Evolutionary conservation across 495 filamentous ascomycete species (phyloP), one percentile per base, ranked within the genome.

Genomic region (Corynascus novoguineensis): DNA sequence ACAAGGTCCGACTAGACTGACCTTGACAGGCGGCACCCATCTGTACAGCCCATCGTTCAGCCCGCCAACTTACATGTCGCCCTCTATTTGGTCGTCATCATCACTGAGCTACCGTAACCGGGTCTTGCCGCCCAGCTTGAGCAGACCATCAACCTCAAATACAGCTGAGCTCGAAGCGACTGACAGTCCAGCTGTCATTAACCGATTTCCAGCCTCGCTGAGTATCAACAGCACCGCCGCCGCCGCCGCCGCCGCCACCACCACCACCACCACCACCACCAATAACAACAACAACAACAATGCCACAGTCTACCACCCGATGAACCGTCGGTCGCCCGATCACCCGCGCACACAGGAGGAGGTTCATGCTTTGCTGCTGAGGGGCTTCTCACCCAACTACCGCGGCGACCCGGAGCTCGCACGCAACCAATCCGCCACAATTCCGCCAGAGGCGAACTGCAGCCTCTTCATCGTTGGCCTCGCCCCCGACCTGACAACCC

Each of bases 381-480:
- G 50, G 42, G 67, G 67, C 5, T 69, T 69, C 24, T 64, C 60
- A 0, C 56, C 52, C 5, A 68, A 68, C 47, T 75, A 76, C 51
- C 60, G 62, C 10, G 72, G 73, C 4, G 69, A 75, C 57, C 60
- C 55, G 1, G 50, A 52, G 28, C 41, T 71, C 0, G 34, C 21
- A 1, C 59, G 48, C 3, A 74, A 74, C 62, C 66, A 63, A 41
- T 68, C 67, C 0, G 74, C 72, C 0, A 19, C 59, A 17, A 68
- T 77, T 41, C 54, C 68, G 0, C 58, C 57, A 25, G 57, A 65
- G 4, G 28, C 54, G 0, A 74, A 69, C 59, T 74, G 71, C 22
- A 64, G 68, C 0, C 58, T 77, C 0, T 76, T 70, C 63, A 25
- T 77, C 1, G 59, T 61, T 0, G 69, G 70, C 4, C 66, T 78